Percentiles rank a stretch among this genome's conserved stretches.
Evolutionary conservation across 2,329 filamentous ascomycete genomes (phyloP).

Genomic region (Colletotrichum tropicale): DNA sequence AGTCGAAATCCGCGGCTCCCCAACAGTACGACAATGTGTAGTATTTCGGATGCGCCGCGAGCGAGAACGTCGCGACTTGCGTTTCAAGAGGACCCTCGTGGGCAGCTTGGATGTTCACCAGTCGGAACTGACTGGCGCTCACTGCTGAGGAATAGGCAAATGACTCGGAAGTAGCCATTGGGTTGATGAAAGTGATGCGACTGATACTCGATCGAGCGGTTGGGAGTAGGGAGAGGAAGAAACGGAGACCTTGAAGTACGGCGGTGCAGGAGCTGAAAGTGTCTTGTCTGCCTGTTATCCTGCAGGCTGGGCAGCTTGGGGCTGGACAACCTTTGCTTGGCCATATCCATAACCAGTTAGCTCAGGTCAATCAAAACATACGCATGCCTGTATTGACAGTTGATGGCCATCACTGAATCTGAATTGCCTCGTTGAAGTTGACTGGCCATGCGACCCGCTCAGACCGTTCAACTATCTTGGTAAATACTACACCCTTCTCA

Average conservation of each 20-base stretch:
- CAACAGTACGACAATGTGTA: not conserved
- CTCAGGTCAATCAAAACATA: not conserved
- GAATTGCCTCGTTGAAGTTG: not conserved
- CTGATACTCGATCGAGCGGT: not conserved
- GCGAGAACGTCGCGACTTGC: not conserved
- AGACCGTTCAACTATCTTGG: fast-evolving
- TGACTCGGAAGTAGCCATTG: fast-evolving
- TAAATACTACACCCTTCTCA: not conserved
- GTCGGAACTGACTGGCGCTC: not conserved
- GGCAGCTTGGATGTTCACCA: not conserved
- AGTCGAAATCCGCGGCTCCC: not conserved
- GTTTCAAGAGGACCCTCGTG: not conserved
- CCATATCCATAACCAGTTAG: not conserved
- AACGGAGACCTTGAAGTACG: not conserved
- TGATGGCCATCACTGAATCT: not conserved
- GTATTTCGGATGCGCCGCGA: not conserved
- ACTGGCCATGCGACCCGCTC: not conserved
- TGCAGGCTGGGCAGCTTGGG: not conserved
- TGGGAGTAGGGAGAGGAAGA: not conserved
- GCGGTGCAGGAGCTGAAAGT: not conserved
- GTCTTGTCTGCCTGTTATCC: not conserved
- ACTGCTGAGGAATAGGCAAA: not conserved
- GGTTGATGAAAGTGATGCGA: fast-evolving
- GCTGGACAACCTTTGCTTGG: not conserved
- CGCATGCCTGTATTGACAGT: not conserved